Evolutionary conservation across 139 green algal species (phyloP).

Genomic region (Chlamydomonas sp.): DNA sequence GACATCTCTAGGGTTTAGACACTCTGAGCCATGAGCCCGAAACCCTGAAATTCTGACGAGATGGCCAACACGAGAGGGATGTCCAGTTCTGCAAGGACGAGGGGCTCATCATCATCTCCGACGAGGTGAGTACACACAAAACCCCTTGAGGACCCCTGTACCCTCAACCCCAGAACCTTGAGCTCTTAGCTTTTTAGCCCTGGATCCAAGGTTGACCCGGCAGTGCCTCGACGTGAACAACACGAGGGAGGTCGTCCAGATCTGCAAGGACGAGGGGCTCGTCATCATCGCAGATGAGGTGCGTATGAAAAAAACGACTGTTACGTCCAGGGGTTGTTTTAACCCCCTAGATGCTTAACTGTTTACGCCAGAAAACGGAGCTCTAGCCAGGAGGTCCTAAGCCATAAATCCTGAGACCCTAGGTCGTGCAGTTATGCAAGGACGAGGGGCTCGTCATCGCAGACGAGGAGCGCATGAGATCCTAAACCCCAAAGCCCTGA

Average conservation of each 20-base stretch:
- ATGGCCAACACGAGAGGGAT: too few relatives aligned
- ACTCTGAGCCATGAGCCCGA: not conserved
- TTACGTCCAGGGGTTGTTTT: too few relatives aligned
- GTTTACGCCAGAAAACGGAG: not conserved
- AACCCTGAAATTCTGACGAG: too few relatives aligned
- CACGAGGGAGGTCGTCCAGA: too few relatives aligned
- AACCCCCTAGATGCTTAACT: too few relatives aligned
- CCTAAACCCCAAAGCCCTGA: not conserved
- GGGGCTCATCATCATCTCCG: constrained; percentile 80
- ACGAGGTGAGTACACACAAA: constrained; percentile 68
- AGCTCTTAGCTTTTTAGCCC: too few relatives aligned
- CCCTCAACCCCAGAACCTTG: too few relatives aligned
- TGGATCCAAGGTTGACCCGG: too few relatives aligned
- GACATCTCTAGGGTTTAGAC: not conserved
- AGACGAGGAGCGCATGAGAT: constrained; percentile 78
- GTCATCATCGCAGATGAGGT: constrained; percentile 94
- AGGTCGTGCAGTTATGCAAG: too few relatives aligned
- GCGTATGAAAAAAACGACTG: too few relatives aligned
- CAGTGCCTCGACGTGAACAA: too few relatives aligned
- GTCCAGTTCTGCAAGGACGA: constrained; percentile 75
- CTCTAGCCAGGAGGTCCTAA: not conserved
- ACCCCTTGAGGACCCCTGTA: not conserved
- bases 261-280: constrained; percentile 70
- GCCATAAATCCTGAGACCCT: too few relatives aligned
- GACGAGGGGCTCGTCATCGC: constrained; percentile 81